Percentiles rank a stretch among this genome's conserved stretches.
phyloP scores from a whole-genome alignment of 2,329 filamentous ascomycete species.

The Cryphonectria japonica region DNA sequence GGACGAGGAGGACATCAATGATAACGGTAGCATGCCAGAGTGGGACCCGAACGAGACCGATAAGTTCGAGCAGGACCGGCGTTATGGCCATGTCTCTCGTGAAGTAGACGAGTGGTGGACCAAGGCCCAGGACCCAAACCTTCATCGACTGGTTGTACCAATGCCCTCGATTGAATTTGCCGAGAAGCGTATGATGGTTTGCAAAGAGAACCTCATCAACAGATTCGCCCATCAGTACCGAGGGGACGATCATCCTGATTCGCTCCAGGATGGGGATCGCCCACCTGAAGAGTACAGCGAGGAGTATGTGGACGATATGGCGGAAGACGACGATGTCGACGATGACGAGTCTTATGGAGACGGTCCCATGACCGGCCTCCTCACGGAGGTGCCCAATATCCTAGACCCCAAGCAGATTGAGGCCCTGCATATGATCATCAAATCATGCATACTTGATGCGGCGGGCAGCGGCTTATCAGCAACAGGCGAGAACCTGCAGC shows the following conservation, averaged over 20 bases:
- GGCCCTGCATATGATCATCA: slow-evolving; percentile 95
- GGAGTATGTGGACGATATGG: slow-evolving; percentile 50
- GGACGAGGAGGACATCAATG: no score
- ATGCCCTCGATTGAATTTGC: slow-evolving; percentile 67
- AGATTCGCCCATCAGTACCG: slow-evolving; percentile 54
- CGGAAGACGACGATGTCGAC: slow-evolving; percentile 69
- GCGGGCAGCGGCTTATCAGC: slow-evolving; percentile 69
- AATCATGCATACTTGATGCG: slow-evolving; percentile 89
- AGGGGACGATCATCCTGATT: slow-evolving; percentile 44
- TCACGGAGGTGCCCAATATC: slow-evolving; percentile 94
- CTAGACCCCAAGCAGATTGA: slow-evolving; percentile 94
- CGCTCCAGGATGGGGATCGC: slow-evolving; percentile 37
- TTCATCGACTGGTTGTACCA: slow-evolving; percentile 59
- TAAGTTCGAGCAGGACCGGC: slow-evolving; percentile 62
- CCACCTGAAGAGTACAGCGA: slow-evolving; percentile 38
- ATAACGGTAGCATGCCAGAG: slow-evolving; percentile 44
- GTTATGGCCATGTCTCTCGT: slow-evolving; percentile 64
- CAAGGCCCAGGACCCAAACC: slow-evolving; percentile 62
- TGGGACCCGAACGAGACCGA: slow-evolving; percentile 54
- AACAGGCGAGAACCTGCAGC: slow-evolving; percentile 81
- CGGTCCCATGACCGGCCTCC: slow-evolving; percentile 77
- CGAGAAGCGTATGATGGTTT: slow-evolving; percentile 59
- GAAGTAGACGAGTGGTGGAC: slow-evolving; percentile 71
- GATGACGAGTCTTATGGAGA: slow-evolving; percentile 81
- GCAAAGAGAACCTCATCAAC: slow-evolving; percentile 62